Percentiles rank a stretch among this genome's conserved stretches.
These are phyloP conservation scores for Calonectria pauciramosa DNA, from an alignment of 2,329 filamentous ascomycete genomes.

Conservation along the genomic window DNA sequence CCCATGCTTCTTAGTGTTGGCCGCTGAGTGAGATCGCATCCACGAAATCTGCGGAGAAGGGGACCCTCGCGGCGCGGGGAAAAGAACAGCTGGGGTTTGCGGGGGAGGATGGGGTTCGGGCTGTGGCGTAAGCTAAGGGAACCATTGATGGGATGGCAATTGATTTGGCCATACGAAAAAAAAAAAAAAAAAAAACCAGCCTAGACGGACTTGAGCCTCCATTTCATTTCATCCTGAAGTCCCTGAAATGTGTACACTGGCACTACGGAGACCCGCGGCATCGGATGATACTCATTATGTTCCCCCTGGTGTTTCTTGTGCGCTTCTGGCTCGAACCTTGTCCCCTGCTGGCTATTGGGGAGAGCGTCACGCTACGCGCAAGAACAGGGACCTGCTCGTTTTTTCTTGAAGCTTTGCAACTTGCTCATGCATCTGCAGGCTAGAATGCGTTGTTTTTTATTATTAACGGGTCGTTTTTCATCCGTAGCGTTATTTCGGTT, in stretches of 20 bases:
- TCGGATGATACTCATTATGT: not conserved
- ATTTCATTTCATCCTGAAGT: not conserved
- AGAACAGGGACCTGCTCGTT: not conserved
- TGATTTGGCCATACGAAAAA: not conserved
- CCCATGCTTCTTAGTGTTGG: slow-evolving; percentile 4
- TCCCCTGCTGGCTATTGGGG: not conserved
- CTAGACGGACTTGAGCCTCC: not conserved
- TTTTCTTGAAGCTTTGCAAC: not conserved
- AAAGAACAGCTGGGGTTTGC: slow-evolving; percentile 38
- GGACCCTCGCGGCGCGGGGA: slow-evolving; percentile 38
- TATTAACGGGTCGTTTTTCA: not conserved
- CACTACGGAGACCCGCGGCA: not conserved
- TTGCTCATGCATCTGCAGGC: not conserved
- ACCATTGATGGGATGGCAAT: not conserved
- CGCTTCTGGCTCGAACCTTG: not conserved
- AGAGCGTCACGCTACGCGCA: not conserved
- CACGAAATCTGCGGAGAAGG: slow-evolving; percentile 39
- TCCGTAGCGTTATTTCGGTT: not conserved
- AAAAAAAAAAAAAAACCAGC: not conserved
- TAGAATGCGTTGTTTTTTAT: not conserved
- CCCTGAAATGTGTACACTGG: not conserved
- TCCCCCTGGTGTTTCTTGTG: not conserved
- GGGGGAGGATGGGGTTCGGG: slow-evolving; percentile 40
- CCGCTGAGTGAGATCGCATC: slow-evolving; percentile 23
- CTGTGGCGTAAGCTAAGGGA: slow-evolving; percentile 4